Base-by-base conservation (phyloP, 306 rosid genomes). In the Malus fusca region DNA sequence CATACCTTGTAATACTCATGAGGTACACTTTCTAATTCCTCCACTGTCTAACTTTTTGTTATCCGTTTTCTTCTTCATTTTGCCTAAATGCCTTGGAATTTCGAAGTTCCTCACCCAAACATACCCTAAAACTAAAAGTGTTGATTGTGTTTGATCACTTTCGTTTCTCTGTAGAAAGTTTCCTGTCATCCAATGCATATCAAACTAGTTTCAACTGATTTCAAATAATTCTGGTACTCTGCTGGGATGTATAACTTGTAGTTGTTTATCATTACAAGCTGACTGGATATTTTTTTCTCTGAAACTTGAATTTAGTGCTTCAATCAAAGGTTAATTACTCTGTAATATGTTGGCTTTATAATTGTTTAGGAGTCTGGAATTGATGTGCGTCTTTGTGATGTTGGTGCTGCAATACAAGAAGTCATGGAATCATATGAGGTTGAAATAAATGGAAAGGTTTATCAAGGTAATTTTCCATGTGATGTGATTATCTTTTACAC, bases 321-420 rank as follows among this genome's bases (percentile, higher is more conserved):
- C 28, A 51, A 30, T 70, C 19, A 52, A 71, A 53, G 56, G 28
- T 40, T 52, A 19, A 5, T 53, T 55, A 56, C 75, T 6, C 30
- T 14, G 76, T 35, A 37, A 58, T 25, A 40, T 73, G 4, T 56
- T 11, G 43, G 46, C 62, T 52, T 31, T 64, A 11, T 40, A 23
- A 42, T 59, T 52, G 25, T 62, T 0, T 73, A 95, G 98, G 98
- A 95, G 87, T 85, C 97, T 83, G 97, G 98, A 85, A 83, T 95
- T 30, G 97, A 95, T 86, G 98, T 95, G 80, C 93, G 96, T 46
- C 96, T 95, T 68, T 95, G 97, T 83, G 98, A 95, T 77, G 81
- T 95, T 84, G 97, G 98, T 77, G 97, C 98, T 11, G 98, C 98
- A 83, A 90, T 95, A 76, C 98, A 95, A 85, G 98, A 90, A 87